These are phyloP conservation scores for Sporothrix brasiliensis DNA, from an alignment of 2,329 filamentous ascomycete species.

Conservation along the genomic window DNA sequence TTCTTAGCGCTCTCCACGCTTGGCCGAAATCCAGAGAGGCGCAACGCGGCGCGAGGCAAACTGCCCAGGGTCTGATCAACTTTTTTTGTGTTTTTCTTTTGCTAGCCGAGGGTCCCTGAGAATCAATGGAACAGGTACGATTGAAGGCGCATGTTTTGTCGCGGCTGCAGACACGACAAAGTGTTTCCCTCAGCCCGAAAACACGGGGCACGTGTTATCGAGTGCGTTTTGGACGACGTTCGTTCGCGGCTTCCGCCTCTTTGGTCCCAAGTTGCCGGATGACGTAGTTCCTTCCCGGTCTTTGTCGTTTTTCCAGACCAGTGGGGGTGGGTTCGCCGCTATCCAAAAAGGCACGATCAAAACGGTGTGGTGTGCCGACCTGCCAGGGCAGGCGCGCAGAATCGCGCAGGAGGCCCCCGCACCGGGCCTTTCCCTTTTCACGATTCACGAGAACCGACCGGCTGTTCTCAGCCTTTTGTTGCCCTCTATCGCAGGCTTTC, in stretches of 20 bases:
- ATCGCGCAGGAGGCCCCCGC: conserved; percentile 13
- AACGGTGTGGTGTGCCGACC: conserved; percentile 20
- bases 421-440: conserved; percentile 15
- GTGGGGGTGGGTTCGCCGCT: conserved; percentile 20
- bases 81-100: background rate
- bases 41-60: conserved; percentile 19
- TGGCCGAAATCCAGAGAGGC: background rate
- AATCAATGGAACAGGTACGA: background rate
- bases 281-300: conserved; percentile 25
- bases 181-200: background rate
- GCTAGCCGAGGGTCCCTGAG: background rate
- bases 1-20: conserved; percentile 32
- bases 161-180: background rate
- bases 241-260: background rate
- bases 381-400: conserved; percentile 17
- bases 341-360: conserved; percentile 19
- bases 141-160: background rate
- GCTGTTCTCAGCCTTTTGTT: background rate
- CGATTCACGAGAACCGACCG: conserved; percentile 15
- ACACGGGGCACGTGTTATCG: conserved; percentile 1
- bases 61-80: conserved; percentile 9
- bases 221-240: no score
- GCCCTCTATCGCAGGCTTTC: background rate
- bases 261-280: background rate
- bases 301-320: conserved; percentile 21